Conservation (phyloP, 1,284 basidiomycete species). For the Marasmius sp. region DNA sequence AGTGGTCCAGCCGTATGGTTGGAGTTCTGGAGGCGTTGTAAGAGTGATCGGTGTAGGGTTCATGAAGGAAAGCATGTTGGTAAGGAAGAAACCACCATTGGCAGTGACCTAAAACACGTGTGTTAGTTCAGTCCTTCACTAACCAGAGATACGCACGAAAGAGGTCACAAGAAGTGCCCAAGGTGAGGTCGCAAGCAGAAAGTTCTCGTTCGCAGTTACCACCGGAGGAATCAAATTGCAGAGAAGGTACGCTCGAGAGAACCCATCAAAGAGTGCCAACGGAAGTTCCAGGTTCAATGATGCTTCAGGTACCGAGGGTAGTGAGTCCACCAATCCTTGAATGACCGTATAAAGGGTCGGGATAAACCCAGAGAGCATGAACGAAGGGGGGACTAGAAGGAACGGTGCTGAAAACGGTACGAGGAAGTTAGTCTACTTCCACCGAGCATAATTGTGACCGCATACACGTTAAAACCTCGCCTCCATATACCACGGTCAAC, state of each 20-base stretch:
- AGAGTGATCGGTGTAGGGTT: slow-evolving; percentile 61
- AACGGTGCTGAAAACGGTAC: slow-evolving; percentile 50
- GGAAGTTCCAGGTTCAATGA: slow-evolving; percentile 59
- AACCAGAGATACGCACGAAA: slow-evolving; percentile 45
- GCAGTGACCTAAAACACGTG: slow-evolving; percentile 50
- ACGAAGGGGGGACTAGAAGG: slow-evolving; percentile 64
- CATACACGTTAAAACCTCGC: slow-evolving; percentile 65
- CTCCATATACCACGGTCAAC: slow-evolving; percentile 70
- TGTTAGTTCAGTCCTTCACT: not conserved
- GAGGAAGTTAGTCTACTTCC: slow-evolving; percentile 2
- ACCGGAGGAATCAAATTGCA: slow-evolving; percentile 69
- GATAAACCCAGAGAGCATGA: slow-evolving; percentile 63
- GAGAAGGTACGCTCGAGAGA: slow-evolving; percentile 68
- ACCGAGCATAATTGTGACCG: slow-evolving; percentile 5
- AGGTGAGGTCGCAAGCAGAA: slow-evolving; percentile 56
- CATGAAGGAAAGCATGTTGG: slow-evolving; percentile 67
- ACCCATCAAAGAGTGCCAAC: slow-evolving; percentile 63
- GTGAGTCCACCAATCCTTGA: slow-evolving; percentile 58
- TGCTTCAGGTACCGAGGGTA: slow-evolving; percentile 55
- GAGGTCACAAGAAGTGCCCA: slow-evolving; percentile 72
- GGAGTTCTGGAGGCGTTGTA: slow-evolving; percentile 67
- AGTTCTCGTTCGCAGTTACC: slow-evolving; percentile 51
- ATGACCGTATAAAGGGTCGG: slow-evolving; percentile 53
- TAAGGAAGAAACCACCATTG: slow-evolving; percentile 74
- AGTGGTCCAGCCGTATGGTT: slow-evolving; percentile 73